Percentiles rank a stretch among this genome's conserved stretches.
Evolutionary conservation across 2,329 filamentous ascomycete species (phyloP).

Genomic region (Kalaharituber pfeilii): DNA sequence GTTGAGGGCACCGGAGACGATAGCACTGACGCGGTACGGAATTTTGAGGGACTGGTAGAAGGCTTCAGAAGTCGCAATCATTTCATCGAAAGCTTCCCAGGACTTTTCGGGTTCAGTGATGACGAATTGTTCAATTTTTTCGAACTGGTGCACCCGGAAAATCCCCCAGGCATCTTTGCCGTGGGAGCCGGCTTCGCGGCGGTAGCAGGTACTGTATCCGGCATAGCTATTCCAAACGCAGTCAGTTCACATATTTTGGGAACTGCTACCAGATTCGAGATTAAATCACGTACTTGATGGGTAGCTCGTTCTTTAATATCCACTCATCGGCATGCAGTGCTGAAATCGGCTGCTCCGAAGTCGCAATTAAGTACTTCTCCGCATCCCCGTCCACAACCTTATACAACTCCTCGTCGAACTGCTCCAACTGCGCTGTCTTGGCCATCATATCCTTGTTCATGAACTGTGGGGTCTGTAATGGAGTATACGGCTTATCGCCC

Average conservation of each 20-base stretch:
- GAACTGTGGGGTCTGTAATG: slow-evolving; percentile 77
- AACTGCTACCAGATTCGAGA: not conserved
- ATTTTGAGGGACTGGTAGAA: slow-evolving; percentile 84
- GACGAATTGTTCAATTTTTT: slow-evolving; percentile 75
- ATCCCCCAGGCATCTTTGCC: slow-evolving; percentile 93
- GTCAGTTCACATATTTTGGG: slow-evolving; percentile 33
- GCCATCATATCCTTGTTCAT: slow-evolving; percentile 94
- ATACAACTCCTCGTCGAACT: slow-evolving; percentile 97
- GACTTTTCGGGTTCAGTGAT: slow-evolving; percentile 74
- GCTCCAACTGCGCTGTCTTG: slow-evolving; percentile 90
- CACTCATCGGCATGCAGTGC: slow-evolving; percentile 88
- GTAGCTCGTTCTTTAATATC: slow-evolving; percentile 67
- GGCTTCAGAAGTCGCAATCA: slow-evolving; percentile 80
- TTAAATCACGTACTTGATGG: slow-evolving; percentile 51
- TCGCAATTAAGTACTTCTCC: slow-evolving; percentile 72
- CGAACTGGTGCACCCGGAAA: slow-evolving; percentile 95
- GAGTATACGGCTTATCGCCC: slow-evolving; percentile 39
- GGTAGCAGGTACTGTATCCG: slow-evolving; percentile 87
- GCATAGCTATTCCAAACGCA: slow-evolving; percentile 33
- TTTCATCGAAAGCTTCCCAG: slow-evolving; percentile 83
- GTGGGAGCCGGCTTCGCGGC: slow-evolving; percentile 84
- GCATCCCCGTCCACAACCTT: slow-evolving; percentile 82
- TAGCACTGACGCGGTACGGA: slow-evolving; percentile 80
- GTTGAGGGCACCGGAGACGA: slow-evolving; percentile 91
- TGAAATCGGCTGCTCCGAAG: slow-evolving; percentile 87